Evolutionary conservation across 2,329 filamentous ascomycete genomes (phyloP).

Genomic region (Bertia moriformis): DNA sequence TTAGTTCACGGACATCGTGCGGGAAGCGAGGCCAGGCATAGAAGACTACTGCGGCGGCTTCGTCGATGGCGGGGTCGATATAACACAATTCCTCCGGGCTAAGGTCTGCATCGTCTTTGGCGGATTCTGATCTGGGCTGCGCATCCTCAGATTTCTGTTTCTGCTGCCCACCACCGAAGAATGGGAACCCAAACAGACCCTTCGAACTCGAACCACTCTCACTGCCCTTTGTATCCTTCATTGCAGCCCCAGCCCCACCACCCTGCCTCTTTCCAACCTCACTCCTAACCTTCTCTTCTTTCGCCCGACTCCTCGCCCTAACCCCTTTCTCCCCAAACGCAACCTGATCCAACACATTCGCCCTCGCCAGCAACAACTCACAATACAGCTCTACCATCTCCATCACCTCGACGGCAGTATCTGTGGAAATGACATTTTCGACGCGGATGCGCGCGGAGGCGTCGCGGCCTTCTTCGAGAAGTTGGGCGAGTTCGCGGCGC

Average conservation of each 20-base stretch:
- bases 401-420: constrained; percentile 8
- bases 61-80: constrained; percentile 30
- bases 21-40: constrained; percentile 42
- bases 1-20: constrained; percentile 43
- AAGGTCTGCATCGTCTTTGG: background rate
- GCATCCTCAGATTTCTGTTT: background rate
- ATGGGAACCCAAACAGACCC: background rate
- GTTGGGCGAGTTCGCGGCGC: constrained; percentile 8
- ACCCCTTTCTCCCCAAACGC: constrained; percentile 6
- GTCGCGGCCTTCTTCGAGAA: constrained; percentile 8
- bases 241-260: background rate
- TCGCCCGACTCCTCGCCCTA: background rate
- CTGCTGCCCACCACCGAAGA: background rate
- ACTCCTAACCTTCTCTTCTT: constrained; percentile 7
- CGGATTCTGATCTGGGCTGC: no score
- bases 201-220: background rate
- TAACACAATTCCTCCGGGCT: constrained; percentile 3
- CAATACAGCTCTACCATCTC: constrained; percentile 9
- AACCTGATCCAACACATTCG: constrained; percentile 9
- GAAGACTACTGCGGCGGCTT: constrained; percentile 44
- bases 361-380: constrained; percentile 8
- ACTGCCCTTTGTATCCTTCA: background rate
- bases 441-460: constrained; percentile 9
- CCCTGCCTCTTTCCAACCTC: background rate
- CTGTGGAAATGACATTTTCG: constrained; percentile 9